A percentile compares a stretch with the other conserved stretches of the same genome.
phyloP scores from a whole-genome alignment of 306 rosid species.

The Cucurbita argyrosperma region DNA sequence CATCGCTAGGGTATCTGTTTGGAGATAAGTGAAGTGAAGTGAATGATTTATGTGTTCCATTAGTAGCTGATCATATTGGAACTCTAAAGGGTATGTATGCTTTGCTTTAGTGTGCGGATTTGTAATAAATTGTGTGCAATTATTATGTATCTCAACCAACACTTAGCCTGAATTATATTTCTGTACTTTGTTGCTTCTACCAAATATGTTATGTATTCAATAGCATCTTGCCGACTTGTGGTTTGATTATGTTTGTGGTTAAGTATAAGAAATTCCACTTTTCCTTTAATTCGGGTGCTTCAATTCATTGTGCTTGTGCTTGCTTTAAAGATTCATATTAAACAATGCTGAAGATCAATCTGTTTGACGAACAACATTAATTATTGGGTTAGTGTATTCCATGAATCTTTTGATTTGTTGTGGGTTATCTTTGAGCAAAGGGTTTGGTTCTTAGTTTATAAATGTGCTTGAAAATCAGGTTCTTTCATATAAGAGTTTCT shows the following conservation, averaged over 20 bases:
- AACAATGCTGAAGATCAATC: background rate
- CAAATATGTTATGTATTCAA: background rate
- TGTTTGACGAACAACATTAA: background rate
- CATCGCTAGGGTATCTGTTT: constrained; percentile 82
- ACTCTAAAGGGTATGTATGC: background rate
- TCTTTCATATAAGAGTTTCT: background rate
- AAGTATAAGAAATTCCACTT: background rate
- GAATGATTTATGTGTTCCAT: background rate
- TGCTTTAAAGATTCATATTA: background rate
- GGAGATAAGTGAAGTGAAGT: constrained; percentile 54
- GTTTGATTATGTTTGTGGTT: background rate
- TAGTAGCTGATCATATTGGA: background rate
- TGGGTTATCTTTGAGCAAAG: background rate
- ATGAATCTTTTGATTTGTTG: background rate
- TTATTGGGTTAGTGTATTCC: background rate
- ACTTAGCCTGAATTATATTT: background rate
- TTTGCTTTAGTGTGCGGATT: background rate
- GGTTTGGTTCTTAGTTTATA: background rate
- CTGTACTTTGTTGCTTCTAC: background rate
- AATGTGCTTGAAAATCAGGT: background rate
- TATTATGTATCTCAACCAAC: background rate
- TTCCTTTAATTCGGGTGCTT: background rate
- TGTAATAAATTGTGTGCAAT: background rate
- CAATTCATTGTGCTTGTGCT: background rate
- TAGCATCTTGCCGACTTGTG: background rate